phyloP scores from a whole-genome alignment of 345 rosid genomes.

The Schrenkiella parvula region DNA sequence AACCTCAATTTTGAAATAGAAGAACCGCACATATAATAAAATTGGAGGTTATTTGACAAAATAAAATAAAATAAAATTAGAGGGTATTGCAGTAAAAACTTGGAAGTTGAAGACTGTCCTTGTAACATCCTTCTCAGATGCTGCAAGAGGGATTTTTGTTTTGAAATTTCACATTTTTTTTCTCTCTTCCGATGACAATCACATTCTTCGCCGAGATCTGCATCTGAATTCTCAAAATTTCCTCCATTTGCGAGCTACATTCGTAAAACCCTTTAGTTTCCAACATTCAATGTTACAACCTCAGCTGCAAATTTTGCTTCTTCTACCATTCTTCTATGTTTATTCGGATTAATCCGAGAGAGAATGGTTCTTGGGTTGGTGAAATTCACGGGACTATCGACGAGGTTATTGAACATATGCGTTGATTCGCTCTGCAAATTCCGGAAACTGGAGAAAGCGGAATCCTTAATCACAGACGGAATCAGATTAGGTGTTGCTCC shows the following conservation, averaged over 20 bases:
- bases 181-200: neutral
- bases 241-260: neutral
- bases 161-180: neutral
- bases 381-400: constrained; percentile 47
- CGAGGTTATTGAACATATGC: constrained; percentile 60
- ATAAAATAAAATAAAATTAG: neutral
- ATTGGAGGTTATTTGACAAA: neutral
- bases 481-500: constrained; percentile 74
- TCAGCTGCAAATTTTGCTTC: constrained; percentile 15
- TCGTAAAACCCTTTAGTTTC: neutral
- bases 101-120: neutral
- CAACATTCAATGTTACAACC: neutral
- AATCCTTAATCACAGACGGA: constrained; percentile 51
- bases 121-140: neutral
- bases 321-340: constrained; percentile 14
- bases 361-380: constrained; percentile 17
- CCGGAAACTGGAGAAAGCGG: constrained; percentile 56
- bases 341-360: constrained; percentile 12
- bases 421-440: constrained; percentile 56
- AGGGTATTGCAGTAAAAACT: neutral
- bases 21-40: too few species aligned
- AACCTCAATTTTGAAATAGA: too few species aligned
- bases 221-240: neutral
- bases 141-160: neutral
- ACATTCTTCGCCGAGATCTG: constrained; percentile 13